phyloP scores from a whole-genome alignment of 352 stramenopile genomes.

The Phytophthora idaei region DNA sequence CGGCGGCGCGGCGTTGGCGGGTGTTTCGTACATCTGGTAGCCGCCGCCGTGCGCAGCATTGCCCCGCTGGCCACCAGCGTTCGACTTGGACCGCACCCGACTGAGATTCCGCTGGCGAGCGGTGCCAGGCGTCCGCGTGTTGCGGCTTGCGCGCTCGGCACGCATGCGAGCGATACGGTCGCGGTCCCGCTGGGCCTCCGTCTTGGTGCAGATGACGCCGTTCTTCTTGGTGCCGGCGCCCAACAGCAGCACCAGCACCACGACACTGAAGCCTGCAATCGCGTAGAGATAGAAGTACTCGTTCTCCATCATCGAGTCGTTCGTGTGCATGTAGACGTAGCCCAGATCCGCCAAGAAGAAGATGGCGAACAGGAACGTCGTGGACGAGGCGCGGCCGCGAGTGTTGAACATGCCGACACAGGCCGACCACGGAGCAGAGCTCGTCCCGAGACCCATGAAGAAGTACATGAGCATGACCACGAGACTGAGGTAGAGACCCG shows the following conservation, averaged over 20 bases:
- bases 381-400: conserved; percentile 52
- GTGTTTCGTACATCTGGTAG: conserved; percentile 74
- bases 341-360: conserved; percentile 61
- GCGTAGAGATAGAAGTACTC: conserved; percentile 68
- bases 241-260: conserved; percentile 49
- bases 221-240: conserved; percentile 66
- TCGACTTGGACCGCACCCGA: conserved; percentile 64
- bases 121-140: conserved; percentile 46
- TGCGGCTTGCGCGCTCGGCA: conserved; percentile 42
- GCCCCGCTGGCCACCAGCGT: conserved; percentile 30
- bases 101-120: conserved; percentile 64
- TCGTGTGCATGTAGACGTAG: conserved; percentile 63
- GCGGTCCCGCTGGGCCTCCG: conserved; percentile 50
- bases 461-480: conserved; percentile 78
- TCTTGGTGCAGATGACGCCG: conserved; percentile 61
- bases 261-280: conserved; percentile 49
- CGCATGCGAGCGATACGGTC: conserved; percentile 51
- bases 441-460: conserved; percentile 75
- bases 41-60: conserved; percentile 29
- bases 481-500: conserved; percentile 59
- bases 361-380: conserved; percentile 56
- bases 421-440: conserved; percentile 61
- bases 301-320: conserved; percentile 39
- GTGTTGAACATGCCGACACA: conserved; percentile 72
- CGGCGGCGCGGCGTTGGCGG: conserved; percentile 41